Base-by-base conservation (phyloP, 306 rosid species). In the Senna tora region DNA sequence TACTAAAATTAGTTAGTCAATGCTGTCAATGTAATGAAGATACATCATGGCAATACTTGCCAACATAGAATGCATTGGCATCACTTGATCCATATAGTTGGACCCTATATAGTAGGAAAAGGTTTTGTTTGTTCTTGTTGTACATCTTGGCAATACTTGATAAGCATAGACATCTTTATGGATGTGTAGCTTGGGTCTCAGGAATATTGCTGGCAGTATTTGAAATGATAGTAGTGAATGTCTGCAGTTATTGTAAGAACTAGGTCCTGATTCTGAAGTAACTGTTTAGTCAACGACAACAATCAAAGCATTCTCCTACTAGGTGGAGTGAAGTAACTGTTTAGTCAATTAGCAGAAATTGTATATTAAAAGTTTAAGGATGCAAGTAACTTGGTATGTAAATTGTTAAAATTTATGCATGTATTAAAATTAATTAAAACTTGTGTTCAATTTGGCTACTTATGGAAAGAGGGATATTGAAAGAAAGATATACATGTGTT, bases 371-470 rank as follows among this genome's bases (percentile, higher is more conserved):
- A 45, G 42, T 58, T 7, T 25, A 55, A 13, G 32, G 43, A 71
- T 41, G 38, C 46, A 20, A 71, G 21, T 65, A 11, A 57, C 51
- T 28, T 64, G 53, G 2, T 77, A n/a, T n/a, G n/a, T n/a, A 55
- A 25, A 25, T 25, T 67, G 22, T 45, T 19, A 51, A 42, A 50
- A 32, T 65, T 81, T 50, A 32, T 17, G 45, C 0, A 0, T 33
- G 33, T n/a, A 2, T 28, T 22, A 21, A 12, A 32, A 30, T 5
- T 76, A 15, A 36, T 77, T 20, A 20, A 77, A 71, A 61, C 46
- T 32, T 47, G 28, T 60, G 36, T 32, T 52, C 46, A 33, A 61
- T 60, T 61, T 67, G 77, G 43, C 50, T 55, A 55, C 54, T 61
- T 39, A 1, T n/a, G 58, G 8, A 36, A 61, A 72, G 47, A 6